These are phyloP conservation scores for Stentor roeselii DNA, from an alignment of 73 alveolate species.

Conservation along the genomic window DNA sequence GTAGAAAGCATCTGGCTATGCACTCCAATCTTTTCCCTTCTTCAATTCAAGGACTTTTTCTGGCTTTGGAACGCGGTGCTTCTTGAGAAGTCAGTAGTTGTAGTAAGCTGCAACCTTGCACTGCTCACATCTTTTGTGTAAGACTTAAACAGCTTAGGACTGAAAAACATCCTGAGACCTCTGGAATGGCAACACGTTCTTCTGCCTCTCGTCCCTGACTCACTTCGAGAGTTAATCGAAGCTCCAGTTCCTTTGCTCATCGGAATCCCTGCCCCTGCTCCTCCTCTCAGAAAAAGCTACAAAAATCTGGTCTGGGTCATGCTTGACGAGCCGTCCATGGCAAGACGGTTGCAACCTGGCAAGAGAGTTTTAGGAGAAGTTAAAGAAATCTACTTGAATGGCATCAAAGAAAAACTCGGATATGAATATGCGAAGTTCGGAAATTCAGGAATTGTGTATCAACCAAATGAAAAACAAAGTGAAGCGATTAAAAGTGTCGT, in stretches of 20 bases:
- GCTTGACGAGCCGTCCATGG: conserved; percentile 14
- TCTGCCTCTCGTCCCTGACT: conserved; percentile 58
- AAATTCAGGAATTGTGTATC: neutral
- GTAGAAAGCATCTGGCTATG: conserved; percentile 22
- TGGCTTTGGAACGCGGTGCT: conserved; percentile 33
- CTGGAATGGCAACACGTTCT: conserved; percentile 60
- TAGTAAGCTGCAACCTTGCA: neutral
- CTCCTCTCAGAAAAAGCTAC: neutral
- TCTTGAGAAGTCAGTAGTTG: conserved; percentile 28
- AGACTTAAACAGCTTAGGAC: conserved; percentile 34
- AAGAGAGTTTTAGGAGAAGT: neutral
- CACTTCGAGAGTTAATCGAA: conserved; percentile 48
- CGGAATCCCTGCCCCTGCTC: conserved; percentile 38
- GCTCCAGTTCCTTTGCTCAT: conserved; percentile 68
- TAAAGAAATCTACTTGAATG: neutral
- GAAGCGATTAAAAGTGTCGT: neutral
- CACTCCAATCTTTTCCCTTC: conserved; percentile 46
- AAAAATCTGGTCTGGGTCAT: neutral
- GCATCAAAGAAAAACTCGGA: neutral
- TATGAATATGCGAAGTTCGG: neutral
- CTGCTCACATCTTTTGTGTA: conserved; percentile 26
- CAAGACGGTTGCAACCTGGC: conserved; percentile 15
- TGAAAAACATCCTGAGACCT: conserved; percentile 46
- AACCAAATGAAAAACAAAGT: neutral
- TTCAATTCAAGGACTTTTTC: conserved; percentile 38